These are phyloP conservation scores for Agaricus blazei DNA, from an alignment of 768 basidiomycete species.

Conservation along the genomic window DNA sequence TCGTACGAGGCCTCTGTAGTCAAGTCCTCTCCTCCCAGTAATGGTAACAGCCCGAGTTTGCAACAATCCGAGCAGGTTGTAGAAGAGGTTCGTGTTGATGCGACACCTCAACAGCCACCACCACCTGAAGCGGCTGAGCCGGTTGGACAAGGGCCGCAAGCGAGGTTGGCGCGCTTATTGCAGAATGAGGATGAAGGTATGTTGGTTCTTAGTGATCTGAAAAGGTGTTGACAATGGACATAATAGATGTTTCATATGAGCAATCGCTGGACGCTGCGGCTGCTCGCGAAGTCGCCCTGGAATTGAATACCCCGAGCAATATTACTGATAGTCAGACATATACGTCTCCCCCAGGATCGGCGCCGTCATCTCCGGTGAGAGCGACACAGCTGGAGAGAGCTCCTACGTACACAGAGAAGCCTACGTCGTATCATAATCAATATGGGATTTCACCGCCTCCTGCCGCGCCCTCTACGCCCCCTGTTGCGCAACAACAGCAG, in stretches of 20 bases:
- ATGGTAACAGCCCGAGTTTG: neutral
- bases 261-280: conserved; percentile 58
- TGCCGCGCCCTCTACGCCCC: conserved; percentile 11
- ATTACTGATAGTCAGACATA: neutral
- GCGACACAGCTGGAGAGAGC: conserved; percentile 19
- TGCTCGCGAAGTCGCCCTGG: conserved; percentile 61
- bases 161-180: conserved; percentile 26
- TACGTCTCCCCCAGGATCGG: conserved; percentile 1
- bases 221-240: neutral
- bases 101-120: neutral
- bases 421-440: conserved; percentile 12
- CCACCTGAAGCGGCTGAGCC: conserved; percentile 16
- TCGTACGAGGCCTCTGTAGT: conserved; percentile 1
- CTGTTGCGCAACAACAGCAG: neutral
- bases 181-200: neutral
- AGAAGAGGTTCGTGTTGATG: neutral
- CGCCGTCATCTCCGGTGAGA: neutral
- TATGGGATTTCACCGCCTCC: conserved; percentile 8
- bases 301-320: conserved; percentile 50
- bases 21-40: conserved; percentile 3
- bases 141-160: conserved; percentile 17
- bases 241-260: conserved; percentile 35
- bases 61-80: neutral
- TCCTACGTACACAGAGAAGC: conserved; percentile 26
- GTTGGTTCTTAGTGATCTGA: neutral